Evolutionary conservation across 805 yeast genomes (phyloP).

Genomic region (Zygosaccharomyces bisporus): DNA sequence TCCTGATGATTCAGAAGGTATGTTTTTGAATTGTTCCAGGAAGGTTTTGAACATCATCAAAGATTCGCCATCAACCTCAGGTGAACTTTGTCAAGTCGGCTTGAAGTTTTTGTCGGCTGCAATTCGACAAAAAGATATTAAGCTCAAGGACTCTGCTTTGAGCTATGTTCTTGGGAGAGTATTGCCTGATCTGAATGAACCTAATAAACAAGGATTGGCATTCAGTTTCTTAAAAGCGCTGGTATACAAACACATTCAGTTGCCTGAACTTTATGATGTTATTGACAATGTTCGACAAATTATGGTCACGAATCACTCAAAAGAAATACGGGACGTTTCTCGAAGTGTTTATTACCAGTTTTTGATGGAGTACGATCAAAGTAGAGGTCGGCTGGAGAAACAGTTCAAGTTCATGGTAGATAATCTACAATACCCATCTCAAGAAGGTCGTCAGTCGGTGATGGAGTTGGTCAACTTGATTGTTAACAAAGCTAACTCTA

Average conservation of each 20-base stretch:
- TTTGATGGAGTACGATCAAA: constrained; percentile 91
- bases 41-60: constrained; percentile 59
- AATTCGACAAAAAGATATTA: constrained; percentile 64
- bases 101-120: constrained; percentile 69
- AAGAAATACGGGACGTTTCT: constrained; percentile 77
- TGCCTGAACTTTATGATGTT: constrained; percentile 87
- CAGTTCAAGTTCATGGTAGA: constrained; percentile 77
- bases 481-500: constrained; percentile 59
- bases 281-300: constrained; percentile 77
- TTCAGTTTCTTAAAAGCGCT: constrained; percentile 78
- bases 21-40: constrained; percentile 59
- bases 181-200: constrained; percentile 86
- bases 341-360: constrained; percentile 81
- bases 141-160: constrained; percentile 65
- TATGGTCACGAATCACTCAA: constrained; percentile 85
- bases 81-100: constrained; percentile 76
- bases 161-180: constrained; percentile 69
- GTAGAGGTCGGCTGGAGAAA: constrained; percentile 75
- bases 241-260: constrained; percentile 64
- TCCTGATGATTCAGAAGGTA: constrained; percentile 41
- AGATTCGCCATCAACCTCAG: constrained; percentile 71
- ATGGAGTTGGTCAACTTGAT: constrained; percentile 79
- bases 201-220: constrained; percentile 82
- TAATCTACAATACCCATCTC: constrained; percentile 80
- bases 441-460: constrained; percentile 82